Evolutionary conservation across 1,139 yeast species (phyloP).

Genomic region (Taphrina pruni): DNA sequence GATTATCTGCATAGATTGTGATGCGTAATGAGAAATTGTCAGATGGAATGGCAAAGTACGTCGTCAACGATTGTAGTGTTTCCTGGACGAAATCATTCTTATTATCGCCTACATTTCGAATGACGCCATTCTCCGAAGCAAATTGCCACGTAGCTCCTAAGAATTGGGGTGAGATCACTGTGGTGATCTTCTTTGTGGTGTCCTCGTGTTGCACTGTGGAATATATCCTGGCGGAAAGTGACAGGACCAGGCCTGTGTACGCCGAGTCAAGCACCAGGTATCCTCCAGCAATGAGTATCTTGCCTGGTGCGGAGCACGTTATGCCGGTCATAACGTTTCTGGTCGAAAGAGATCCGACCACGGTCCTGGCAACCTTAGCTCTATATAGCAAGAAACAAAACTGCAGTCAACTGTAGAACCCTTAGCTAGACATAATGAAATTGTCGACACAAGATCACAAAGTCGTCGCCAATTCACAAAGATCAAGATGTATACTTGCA

Average conservation of each 20-base stretch:
- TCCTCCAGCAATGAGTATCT: slow-evolving; percentile 93
- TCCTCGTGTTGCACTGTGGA: slow-evolving; percentile 55
- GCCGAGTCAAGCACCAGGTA: slow-evolving; percentile 82
- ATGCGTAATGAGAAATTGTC: slow-evolving; percentile 55
- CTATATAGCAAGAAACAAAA: no score
- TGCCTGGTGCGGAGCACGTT: slow-evolving; percentile 81
- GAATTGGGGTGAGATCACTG: slow-evolving; percentile 81
- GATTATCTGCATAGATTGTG: slow-evolving; percentile 81
- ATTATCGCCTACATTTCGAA: slow-evolving; percentile 49
- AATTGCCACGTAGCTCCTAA: slow-evolving; percentile 72
- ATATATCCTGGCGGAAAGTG: slow-evolving; percentile 88
- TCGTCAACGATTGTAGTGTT: slow-evolving; percentile 53
- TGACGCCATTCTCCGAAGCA: slow-evolving; percentile 35
- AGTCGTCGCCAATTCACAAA: no score
- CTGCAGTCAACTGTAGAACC: no score
- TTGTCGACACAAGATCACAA: no score
- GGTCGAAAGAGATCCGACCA: no score
- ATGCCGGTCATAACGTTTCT: no score
- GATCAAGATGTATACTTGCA: no score
- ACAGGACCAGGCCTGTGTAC: slow-evolving; percentile 80
- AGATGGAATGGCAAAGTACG: slow-evolving; percentile 54
- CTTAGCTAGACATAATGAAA: no score
- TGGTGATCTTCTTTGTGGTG: slow-evolving; percentile 41
- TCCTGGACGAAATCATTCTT: slow-evolving; percentile 48
- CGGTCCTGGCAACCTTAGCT: no score